These are phyloP conservation scores for Cyclocybe cylindracea DNA, from an alignment of 768 basidiomycete species.

Conservation along the genomic window DNA sequence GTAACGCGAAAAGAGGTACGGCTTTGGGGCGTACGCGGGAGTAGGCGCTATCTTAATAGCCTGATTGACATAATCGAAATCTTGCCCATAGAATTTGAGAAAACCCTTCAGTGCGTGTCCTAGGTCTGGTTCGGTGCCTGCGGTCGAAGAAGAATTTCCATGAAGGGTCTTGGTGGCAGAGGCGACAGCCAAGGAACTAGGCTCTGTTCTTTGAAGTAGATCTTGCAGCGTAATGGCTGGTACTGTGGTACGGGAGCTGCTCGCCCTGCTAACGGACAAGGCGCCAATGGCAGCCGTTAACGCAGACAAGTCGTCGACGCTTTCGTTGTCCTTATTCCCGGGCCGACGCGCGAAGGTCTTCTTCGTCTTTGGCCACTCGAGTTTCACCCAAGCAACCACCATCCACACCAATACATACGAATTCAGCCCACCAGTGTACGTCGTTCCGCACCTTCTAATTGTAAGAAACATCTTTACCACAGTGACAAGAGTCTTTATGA, in stretches of 20 bases:
- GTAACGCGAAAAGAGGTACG: conserved; percentile 4
- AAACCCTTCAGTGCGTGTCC: conserved; percentile 19
- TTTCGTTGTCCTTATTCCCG: background rate
- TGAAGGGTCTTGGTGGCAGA: background rate
- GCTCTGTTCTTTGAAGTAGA: no score
- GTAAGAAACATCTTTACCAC: conserved; percentile 26
- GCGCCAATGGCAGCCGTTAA: background rate
- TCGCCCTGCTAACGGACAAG: background rate
- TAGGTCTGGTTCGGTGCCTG: conserved; percentile 4
- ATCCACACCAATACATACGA: conserved; percentile 28
- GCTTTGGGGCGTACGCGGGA: conserved; percentile 13
- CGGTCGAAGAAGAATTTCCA: background rate
- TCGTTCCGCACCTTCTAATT: conserved; percentile 23
- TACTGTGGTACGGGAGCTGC: background rate
- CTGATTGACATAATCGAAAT: conserved; percentile 18
- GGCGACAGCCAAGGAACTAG: no score
- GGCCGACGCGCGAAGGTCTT: background rate
- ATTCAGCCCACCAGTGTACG: conserved; percentile 27
- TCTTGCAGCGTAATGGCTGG: background rate
- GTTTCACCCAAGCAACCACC: conserved; percentile 27
- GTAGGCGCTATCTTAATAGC: conserved; percentile 19
- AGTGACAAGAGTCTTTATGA: conserved; percentile 19
- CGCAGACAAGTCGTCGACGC: background rate
- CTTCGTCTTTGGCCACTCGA: conserved; percentile 21
- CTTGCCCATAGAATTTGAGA: conserved; percentile 23